A percentile compares a stretch with the other conserved stretches of the same genome.
Conservation (phyloP, 495 filamentous ascomycete species). For the Podospora tetraspora region DNA sequence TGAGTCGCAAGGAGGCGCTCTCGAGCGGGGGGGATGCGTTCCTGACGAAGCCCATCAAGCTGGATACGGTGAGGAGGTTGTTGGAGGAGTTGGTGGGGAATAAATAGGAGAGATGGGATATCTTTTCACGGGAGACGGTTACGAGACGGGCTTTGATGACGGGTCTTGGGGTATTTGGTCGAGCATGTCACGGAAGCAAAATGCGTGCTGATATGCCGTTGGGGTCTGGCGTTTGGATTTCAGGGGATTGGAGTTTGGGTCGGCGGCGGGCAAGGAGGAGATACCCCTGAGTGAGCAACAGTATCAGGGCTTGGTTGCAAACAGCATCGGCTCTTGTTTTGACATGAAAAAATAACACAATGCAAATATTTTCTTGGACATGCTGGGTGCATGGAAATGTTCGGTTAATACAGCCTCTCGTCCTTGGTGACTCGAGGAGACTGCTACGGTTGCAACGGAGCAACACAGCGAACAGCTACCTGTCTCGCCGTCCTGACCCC, state of each 20-base stretch:
- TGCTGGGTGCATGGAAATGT: not conserved
- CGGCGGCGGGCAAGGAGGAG: not conserved
- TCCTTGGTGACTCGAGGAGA: too few species aligned
- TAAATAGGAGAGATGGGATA: not conserved
- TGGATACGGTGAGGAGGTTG: slow-evolving; percentile 21
- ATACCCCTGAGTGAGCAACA: not conserved
- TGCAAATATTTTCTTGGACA: not conserved
- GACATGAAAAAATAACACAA: not conserved
- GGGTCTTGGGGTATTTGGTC: too few species aligned
- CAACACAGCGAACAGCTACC: not conserved
- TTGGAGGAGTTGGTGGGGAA: slow-evolving; percentile 10
- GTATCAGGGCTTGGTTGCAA: not conserved
- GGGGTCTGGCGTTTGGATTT: not conserved
- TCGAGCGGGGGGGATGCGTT: slow-evolving; percentile 62
- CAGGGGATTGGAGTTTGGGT: not conserved
- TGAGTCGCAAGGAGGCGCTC: slow-evolving; percentile 59
- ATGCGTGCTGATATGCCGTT: not conserved
- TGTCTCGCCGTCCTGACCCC: not conserved
- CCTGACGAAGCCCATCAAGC: slow-evolving; percentile 62
- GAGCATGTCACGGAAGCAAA: too few species aligned
- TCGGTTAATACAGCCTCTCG: too few species aligned
- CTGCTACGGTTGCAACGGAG: not conserved
- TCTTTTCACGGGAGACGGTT: too few species aligned
- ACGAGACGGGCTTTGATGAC: too few species aligned
- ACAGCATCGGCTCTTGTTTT: not conserved